Evolutionary conservation across 139 green algal species (phyloP).

Genomic region (Chlorella vulgaris): DNA sequence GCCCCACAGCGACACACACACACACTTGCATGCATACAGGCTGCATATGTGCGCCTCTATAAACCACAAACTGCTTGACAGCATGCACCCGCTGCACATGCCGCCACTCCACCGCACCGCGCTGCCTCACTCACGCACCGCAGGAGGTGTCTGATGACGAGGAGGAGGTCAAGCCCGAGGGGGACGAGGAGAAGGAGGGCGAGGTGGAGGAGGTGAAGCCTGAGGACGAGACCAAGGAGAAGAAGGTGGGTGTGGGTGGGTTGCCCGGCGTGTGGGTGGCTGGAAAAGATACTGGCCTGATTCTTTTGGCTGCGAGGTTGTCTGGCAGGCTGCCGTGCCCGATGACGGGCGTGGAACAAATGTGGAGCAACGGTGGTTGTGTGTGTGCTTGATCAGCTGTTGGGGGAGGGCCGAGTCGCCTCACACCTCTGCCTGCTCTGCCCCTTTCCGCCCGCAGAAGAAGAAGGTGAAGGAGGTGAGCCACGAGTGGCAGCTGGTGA

Average conservation of each 20-base stretch:
- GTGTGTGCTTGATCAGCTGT: neutral
- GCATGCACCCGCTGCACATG: too few relatives aligned
- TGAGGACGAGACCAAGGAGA: slow-evolving; percentile 78
- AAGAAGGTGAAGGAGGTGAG: slow-evolving; percentile 95
- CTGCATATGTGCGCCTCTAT: too few relatives aligned
- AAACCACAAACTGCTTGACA: too few relatives aligned
- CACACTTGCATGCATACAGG: too few relatives aligned
- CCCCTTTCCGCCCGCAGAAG: slow-evolving; percentile 50
- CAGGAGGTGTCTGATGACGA: slow-evolving; percentile 58
- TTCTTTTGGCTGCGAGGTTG: neutral
- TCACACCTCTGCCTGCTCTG: neutral
- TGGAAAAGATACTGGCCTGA: too few relatives aligned
- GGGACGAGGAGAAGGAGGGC: slow-evolving; percentile 83
- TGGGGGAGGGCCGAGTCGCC: too few relatives aligned
- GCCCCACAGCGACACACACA: too few relatives aligned
- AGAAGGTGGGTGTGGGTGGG: slow-evolving; percentile 64
- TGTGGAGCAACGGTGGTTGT: too few relatives aligned
- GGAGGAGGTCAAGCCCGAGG: slow-evolving; percentile 68
- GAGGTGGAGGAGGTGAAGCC: slow-evolving; percentile 63
- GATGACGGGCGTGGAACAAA: too few relatives aligned
- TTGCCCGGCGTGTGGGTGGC: neutral
- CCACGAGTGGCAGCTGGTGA: slow-evolving; percentile 98
- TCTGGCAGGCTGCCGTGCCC: neutral
- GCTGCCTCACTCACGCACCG: neutral
- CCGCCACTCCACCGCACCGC: too few relatives aligned